Base-by-base conservation (phyloP, 768 basidiomycete species). In the Lactarius sp. region DNA sequence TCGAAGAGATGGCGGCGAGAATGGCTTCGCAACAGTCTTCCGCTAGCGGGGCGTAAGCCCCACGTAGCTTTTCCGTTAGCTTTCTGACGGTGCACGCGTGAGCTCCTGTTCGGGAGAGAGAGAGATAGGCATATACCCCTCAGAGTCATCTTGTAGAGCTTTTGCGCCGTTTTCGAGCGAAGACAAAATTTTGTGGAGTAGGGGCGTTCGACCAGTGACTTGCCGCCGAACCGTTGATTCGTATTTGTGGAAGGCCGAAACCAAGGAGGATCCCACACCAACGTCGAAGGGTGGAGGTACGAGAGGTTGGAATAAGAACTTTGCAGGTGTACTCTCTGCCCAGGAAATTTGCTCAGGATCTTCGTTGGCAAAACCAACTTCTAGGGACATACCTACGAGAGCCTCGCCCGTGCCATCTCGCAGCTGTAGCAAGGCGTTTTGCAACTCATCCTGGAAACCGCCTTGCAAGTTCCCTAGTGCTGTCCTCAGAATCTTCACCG, bases 191-290 rank as follows among this genome's bases (percentile, higher is more conserved):
- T 78, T 75, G 61, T 90, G 80, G 33, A 92, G 73, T 49, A 83
- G 72, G 1, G 83, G 77, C 12, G 87, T 87, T 44, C 90, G 83
- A 20, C 85, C 84, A 22, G 79, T 68, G n/a, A 92, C 75, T 65
- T 87, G 88, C 50, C 80, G 81, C 60, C 79, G 83, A 41, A 94
- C 70, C 3, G 81, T 73, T n/a, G 74, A 67, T 66, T 82, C 84
- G 70, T 90, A 92, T 69, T 79, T 82, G 49, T 80, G 79, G 69
- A 92, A 86, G 1, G 83, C 76, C 18, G 75, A 72, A 62, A 81
- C 77, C 34, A 74, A 67, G 3, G 73, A 73, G 61, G 73, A 70
- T 51, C 75, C 78, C 50, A 73, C 66, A 55, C 73, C 73, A 18
- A 74, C 68, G 59, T 81, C 77, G 42, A 79, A 76, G 18, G 78